These are phyloP conservation scores for Euphorbia pulcherrima DNA, from an alignment of 345 rosid genomes.

Conservation along the genomic window DNA sequence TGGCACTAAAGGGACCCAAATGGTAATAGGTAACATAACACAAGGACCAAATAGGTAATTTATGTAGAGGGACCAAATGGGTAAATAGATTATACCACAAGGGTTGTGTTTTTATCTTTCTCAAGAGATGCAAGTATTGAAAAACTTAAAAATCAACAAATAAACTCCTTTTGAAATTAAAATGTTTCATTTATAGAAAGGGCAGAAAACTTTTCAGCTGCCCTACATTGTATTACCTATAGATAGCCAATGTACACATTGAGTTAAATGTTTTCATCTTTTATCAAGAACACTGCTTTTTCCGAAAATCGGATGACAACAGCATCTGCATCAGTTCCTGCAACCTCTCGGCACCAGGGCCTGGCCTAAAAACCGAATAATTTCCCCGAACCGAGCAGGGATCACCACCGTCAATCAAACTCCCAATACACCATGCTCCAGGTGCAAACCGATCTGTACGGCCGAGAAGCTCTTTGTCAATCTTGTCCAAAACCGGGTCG, in stretches of 20 bases:
- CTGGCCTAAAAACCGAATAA: conserved; percentile 59
- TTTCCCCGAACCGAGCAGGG: conserved; percentile 60
- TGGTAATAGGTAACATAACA: too few species aligned
- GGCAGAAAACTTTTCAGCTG: conserved; percentile 15
- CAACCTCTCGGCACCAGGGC: conserved; percentile 71
- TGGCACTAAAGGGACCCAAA: too few species aligned
- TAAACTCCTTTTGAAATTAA: not conserved
- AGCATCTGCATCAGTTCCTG: conserved; percentile 48
- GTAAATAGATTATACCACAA: too few species aligned
- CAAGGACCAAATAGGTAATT: too few species aligned
- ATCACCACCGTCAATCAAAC: conserved; percentile 49
- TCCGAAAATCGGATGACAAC: conserved; percentile 52
- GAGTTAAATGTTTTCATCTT: conserved; percentile 15
- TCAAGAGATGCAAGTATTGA: not conserved
- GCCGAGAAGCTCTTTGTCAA: conserved; percentile 66
- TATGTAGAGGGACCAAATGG: too few species aligned
- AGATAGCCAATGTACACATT: conserved; percentile 37
- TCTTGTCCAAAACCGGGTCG: conserved; percentile 72
- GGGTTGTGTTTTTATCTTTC: too few species aligned
- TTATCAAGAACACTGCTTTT: conserved; percentile 54
- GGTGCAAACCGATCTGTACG: conserved; percentile 57
- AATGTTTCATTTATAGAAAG: conserved; percentile 18
- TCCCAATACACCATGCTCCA: conserved; percentile 84
- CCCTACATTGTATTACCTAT: conserved; percentile 26
- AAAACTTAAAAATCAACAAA: not conserved